Evolutionary conservation across 495 filamentous ascomycete species (phyloP).

Genomic region (Lindgomyces ingoldianus): DNA sequence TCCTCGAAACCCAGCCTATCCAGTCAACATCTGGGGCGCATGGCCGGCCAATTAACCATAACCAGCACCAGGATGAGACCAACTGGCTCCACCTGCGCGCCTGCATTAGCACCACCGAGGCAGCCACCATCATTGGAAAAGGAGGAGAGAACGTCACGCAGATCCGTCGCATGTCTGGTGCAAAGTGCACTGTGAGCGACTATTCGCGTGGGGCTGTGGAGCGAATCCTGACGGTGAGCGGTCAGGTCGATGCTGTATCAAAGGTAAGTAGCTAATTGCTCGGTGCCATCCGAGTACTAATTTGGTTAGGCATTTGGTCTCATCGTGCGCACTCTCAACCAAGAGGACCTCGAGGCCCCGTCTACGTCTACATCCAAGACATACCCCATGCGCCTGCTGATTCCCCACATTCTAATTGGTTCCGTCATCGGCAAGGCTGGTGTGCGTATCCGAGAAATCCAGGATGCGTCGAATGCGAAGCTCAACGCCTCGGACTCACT

Average conservation of each 20-base stretch:
- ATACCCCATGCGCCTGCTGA: constrained; percentile 90
- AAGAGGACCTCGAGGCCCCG: constrained; percentile 81
- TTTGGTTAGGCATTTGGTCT: constrained; percentile 82
- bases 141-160: constrained; percentile 97
- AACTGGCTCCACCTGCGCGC: constrained; percentile 95
- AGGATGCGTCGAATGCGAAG: constrained; percentile 93
- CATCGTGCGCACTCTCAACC: constrained; percentile 97
- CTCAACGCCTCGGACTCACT: constrained; percentile 96
- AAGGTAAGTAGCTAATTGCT: constrained; percentile 89
- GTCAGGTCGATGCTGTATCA: constrained; percentile 89
- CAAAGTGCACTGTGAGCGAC: constrained; percentile 98
- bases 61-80: constrained; percentile 77
- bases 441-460: constrained; percentile 94
- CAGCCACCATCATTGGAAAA: constrained; percentile 97
- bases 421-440: constrained; percentile 98
- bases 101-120: constrained; percentile 93
- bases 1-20: constrained; percentile 60
- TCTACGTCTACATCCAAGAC: constrained; percentile 94
- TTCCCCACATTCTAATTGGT: constrained; percentile 95
- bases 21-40: constrained; percentile 64
- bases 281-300: constrained; percentile 23
- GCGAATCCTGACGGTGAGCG: constrained; percentile 94
- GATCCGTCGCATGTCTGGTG: constrained; percentile 85
- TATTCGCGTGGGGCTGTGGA: constrained; percentile 96
- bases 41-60: constrained; percentile 55